phyloP scores from a whole-genome alignment of 495 filamentous ascomycete species.

The Elasticomyces elasticus region DNA sequence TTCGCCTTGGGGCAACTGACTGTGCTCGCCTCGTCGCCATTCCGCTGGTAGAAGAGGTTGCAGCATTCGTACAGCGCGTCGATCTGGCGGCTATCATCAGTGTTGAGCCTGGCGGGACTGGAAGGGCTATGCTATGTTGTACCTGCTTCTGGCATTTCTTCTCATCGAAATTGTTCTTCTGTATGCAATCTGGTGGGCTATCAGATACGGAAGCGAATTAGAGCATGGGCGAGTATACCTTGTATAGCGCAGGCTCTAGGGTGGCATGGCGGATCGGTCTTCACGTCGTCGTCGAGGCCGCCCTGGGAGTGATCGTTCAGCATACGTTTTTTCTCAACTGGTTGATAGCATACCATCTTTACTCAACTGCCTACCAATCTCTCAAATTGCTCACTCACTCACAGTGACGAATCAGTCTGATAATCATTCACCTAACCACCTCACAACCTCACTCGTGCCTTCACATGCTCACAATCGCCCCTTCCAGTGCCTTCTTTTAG shows the following conservation, averaged over 20 bases:
- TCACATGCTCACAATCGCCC: not conserved
- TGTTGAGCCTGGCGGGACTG: not conserved
- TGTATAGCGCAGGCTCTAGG: conserved; percentile 87
- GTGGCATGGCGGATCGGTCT: conserved; percentile 73
- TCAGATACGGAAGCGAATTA: conserved; percentile 14
- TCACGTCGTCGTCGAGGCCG: conserved; percentile 55
- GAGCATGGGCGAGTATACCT: conserved; percentile 40
- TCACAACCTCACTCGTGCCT: not conserved
- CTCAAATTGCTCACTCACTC: no score
- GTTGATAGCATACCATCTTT: not conserved
- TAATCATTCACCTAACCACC: no score
- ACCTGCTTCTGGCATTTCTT: conserved; percentile 57
- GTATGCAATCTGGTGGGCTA: conserved; percentile 56
- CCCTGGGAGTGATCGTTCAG: not conserved
- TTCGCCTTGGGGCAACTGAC: conserved; percentile 78
- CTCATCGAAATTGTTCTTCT: conserved; percentile 79
- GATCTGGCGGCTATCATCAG: conserved; percentile 39
- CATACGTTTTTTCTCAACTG: not conserved
- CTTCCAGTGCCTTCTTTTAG: not conserved
- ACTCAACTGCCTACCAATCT: not conserved
- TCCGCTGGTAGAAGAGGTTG: conserved; percentile 70
- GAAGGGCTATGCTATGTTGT: not conserved
- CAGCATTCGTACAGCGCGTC: conserved; percentile 96
- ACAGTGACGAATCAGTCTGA: no score
- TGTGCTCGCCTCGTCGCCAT: conserved; percentile 66